phyloP scores from a whole-genome alignment of 1,139 yeast genomes.

The Blastobotrys persicus region DNA sequence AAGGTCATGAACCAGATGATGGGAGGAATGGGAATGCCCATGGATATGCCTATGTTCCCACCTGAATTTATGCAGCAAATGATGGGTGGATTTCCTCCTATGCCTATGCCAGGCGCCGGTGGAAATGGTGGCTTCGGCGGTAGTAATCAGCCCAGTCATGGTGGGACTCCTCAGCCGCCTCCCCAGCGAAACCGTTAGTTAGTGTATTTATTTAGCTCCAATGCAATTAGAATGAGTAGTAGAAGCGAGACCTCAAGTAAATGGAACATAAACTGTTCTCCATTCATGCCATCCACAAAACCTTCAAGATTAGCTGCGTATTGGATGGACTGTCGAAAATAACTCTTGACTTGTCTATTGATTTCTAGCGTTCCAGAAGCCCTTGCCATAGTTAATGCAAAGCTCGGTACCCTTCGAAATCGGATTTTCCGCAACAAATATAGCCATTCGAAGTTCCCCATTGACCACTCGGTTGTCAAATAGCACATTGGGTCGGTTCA shows the following conservation, averaged over 20 bases:
- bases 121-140: conserved; percentile 2
- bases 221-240: not conserved
- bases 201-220: conserved; percentile 2
- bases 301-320: too few species aligned
- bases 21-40: conserved; percentile 26
- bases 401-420: conserved; percentile 29
- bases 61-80: conserved; percentile 16
- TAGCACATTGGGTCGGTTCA: conserved; percentile 27
- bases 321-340: too few species aligned
- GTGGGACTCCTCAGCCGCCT: conserved; percentile 4
- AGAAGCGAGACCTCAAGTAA: too few species aligned
- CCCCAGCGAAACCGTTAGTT: not conserved
- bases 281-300: too few species aligned
- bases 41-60: conserved; percentile 24
- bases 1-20: conserved; percentile 38
- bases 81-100: conserved; percentile 5
- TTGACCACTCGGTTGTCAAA: conserved; percentile 27
- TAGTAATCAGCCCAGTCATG: not conserved
- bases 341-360: too few species aligned
- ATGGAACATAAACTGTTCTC: too few species aligned
- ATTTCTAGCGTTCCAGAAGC: conserved; percentile 27
- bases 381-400: conserved; percentile 31
- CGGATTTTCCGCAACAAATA: conserved; percentile 25
- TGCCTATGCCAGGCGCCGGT: not conserved
- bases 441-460: conserved; percentile 29